Evolutionary conservation across 768 basidiomycete genomes (phyloP), one percentile per base, ranked within the genome.

Genomic region (Nevesoporus exiguus): DNA sequence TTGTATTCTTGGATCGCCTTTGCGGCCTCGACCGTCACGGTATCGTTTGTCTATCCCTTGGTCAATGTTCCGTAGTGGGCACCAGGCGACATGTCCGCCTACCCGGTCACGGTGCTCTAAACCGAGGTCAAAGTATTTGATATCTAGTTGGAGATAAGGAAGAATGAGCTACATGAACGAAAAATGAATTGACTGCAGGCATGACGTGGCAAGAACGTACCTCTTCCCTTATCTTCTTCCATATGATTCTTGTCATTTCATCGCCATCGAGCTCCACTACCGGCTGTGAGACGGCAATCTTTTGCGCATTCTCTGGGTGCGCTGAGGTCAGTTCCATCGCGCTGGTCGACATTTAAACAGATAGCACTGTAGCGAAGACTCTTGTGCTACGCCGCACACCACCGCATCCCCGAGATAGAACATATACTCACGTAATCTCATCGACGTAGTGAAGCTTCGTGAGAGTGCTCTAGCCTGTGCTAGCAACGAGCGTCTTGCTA

Each of bases 191-290:
- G 19, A 41, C 24, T 7, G 39, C 19, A 14, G 41, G 6, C n/a
- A 17, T 39, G 43, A 27, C 40, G 31, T 24, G 47, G 33, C 21
- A 34, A 31, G 48, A 21, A 39, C 81, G 56, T 52, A 93, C 93
- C 83, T 97, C 93, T 65, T 97, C 90, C 54, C 91, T 80, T 66
- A 95, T 94, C 79, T 93, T 93, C 83, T 93, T 94, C 93, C 92
- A 98, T 70, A 98, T 99, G 66, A 99, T 97, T 61, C 96, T 80
- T 31, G 96, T 99, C 96, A 98, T 98, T 76, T 99, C 96, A 73
- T 97, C 95, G 44, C 94, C 94, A 70, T 98, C 94, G 49, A 98
- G 82, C 75, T 97, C 94, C 45, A 97, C 93, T 43, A 97, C 82
- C 7, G 93, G 93, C 66, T 94, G 93, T 66, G 81, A 76, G 47